These are phyloP conservation scores for Brasilioporus rufonigricans DNA, from an alignment of 768 basidiomycete species.

Conservation along the genomic window DNA sequence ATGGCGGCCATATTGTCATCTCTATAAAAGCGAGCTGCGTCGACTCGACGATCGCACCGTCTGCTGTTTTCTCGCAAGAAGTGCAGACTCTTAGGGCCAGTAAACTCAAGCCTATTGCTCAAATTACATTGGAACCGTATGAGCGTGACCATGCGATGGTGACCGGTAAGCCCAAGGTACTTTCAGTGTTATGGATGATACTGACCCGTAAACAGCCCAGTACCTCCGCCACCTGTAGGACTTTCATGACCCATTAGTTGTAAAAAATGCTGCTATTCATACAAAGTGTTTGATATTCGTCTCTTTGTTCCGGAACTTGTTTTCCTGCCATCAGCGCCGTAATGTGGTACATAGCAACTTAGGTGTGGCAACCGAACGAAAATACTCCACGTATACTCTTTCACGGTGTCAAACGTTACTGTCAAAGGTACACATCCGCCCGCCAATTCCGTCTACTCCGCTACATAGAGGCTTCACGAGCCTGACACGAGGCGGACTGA, in stretches of 20 bases:
- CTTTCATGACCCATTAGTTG: too few species aligned
- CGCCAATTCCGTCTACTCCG: neutral
- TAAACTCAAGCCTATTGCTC: slow-evolving; percentile 92
- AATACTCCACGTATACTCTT: slow-evolving; percentile 10
- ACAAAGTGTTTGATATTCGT: slow-evolving; percentile 20
- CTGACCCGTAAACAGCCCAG: slow-evolving; percentile 32
- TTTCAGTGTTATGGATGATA: neutral
- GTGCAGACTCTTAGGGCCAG: slow-evolving; percentile 74
- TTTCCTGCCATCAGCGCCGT: too few species aligned
- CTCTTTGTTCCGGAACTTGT: too few species aligned
- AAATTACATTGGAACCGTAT: slow-evolving; percentile 93
- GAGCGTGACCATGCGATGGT: slow-evolving; percentile 93
- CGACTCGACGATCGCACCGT: slow-evolving; percentile 91
- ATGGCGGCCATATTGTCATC: slow-evolving; percentile 88
- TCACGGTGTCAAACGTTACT: neutral
- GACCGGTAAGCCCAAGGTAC: slow-evolving; percentile 48
- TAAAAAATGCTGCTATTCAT: slow-evolving; percentile 15
- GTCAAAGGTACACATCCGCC: neutral
- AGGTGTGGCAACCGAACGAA: neutral
- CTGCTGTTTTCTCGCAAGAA: slow-evolving; percentile 86
- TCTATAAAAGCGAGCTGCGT: slow-evolving; percentile 99
- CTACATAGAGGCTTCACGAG: slow-evolving; percentile 1
- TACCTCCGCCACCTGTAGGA: slow-evolving; percentile 45
- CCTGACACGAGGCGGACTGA: slow-evolving; percentile 8
- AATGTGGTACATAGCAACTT: too few species aligned